Percentiles rank a stretch among this genome's conserved stretches.
These are phyloP conservation scores for Austroboletus niveus DNA, from an alignment of 1,284 basidiomycete species.

Conservation along the genomic window DNA sequence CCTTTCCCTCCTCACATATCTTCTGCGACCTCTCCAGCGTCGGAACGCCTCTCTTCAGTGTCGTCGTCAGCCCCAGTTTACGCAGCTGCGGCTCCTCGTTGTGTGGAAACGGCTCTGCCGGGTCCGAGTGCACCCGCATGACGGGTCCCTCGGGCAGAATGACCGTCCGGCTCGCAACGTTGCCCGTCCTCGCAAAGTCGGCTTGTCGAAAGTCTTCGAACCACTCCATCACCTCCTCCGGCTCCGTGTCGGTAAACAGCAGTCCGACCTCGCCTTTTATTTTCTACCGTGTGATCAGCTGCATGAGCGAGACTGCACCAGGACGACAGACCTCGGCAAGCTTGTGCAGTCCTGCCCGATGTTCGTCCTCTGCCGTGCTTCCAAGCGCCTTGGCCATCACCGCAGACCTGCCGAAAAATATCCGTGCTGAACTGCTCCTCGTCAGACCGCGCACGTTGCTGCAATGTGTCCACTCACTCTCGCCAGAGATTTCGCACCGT, in stretches of 20 bases:
- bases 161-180: conserved; percentile 74
- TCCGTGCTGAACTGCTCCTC: conserved; percentile 68
- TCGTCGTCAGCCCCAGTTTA: conserved; percentile 86
- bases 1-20: conserved; percentile 83
- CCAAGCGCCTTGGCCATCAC: conserved; percentile 98
- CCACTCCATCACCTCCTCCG: conserved; percentile 91
- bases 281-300: conserved; percentile 50
- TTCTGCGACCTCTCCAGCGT: conserved; percentile 79
- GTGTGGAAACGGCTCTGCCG: conserved; percentile 88
- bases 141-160: conserved; percentile 75
- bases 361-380: conserved; percentile 83
- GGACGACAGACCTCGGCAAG: conserved; percentile 67
- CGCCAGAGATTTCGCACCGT: conserved; percentile 94
- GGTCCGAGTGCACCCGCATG: conserved; percentile 70
- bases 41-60: conserved; percentile 86
- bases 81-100: conserved; percentile 96
- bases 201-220: conserved; percentile 88
- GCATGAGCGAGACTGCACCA: conserved; percentile 1
- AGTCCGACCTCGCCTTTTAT: conserved; percentile 93
- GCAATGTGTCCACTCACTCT: conserved; percentile 55
- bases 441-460: conserved; percentile 7
- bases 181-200: conserved; percentile 92
- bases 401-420: conserved; percentile 91
- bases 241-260: conserved; percentile 87
- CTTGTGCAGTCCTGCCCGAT: conserved; percentile 76